Evolutionary conservation across 2,329 filamentous ascomycete genomes (phyloP).

Genomic region (Talaromyces sp.): DNA sequence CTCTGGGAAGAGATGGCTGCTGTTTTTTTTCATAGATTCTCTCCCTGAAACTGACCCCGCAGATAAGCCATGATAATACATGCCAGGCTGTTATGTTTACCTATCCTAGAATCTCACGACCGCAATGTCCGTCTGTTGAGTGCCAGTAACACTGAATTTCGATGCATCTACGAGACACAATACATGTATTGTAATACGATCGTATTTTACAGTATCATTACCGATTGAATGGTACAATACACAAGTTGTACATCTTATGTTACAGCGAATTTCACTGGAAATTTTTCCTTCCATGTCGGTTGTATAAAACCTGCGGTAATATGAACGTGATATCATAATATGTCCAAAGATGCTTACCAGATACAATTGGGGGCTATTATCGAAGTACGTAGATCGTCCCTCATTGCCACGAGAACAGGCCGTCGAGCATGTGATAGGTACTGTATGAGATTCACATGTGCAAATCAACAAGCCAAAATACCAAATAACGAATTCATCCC

Average conservation of each 20-base stretch:
- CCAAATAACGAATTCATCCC: too few relatives aligned
- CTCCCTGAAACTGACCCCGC: background rate
- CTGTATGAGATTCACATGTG: too few relatives aligned
- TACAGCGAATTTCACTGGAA: background rate
- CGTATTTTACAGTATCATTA: background rate
- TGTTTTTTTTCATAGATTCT: background rate
- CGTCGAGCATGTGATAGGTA: background rate
- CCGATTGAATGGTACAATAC: background rate
- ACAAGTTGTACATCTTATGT: background rate
- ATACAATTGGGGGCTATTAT: background rate
- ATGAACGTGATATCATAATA: background rate
- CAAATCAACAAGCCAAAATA: too few relatives aligned
- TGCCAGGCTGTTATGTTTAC: background rate
- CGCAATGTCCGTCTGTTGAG: background rate
- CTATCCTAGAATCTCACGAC: background rate
- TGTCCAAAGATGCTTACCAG: background rate
- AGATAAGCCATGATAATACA: background rate
- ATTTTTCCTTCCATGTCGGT: background rate
- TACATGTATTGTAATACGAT: background rate
- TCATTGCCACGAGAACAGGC: background rate
- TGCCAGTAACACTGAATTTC: background rate
- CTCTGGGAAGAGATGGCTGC: background rate
- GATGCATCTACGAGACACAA: background rate
- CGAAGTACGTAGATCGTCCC: background rate
- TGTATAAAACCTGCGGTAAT: background rate